Base-by-base conservation (phyloP, 495 filamentous ascomycete genomes). In the Talaromyces borbonicus region DNA sequence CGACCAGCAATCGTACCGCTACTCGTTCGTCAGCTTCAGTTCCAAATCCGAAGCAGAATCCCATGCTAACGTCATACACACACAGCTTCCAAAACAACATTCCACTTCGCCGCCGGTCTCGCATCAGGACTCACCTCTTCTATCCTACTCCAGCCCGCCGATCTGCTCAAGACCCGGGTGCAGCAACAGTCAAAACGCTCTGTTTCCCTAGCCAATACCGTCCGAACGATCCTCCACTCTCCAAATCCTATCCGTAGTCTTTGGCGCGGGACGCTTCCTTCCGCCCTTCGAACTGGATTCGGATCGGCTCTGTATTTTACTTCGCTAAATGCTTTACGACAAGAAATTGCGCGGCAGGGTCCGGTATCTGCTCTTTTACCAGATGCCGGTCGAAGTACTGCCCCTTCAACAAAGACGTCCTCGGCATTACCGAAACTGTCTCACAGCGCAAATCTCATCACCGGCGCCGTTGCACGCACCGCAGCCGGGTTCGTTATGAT, bases 241-340 rank as follows among this genome's bases (percentile, higher is more conserved):
- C 77, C 74, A 3, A 53, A 74, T 27, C 81, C 84, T 18, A 61
- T 92, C 47, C 74, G 78, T 32, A 72, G 76, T n/a, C 77, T 99
- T 61, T 99, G 93, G 93, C 83, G 92, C 38, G 92, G 92, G 25
- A 95, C 93, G 14, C 67, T 93, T 3, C 92, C 92, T 30, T 93
- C 86, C 11, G 84, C 88, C 38, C 75, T 98, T 39, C 86, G 92
- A 39, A 98, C 92, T 4, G 90, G 92, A 52, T 76, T 92, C 61
- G 92, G 92, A 39, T 88, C 84, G 1, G 92, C 90, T 5, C 77
- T 97, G 41, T 98, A 98, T 73, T 97, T 97, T 68, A 87, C 85
- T 27, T 80, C 75, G 24, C 76, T 98, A 35, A 94, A 97, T 57
- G 71, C 79, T 22, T 70, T 96, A 49, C 83, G 92, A 31, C 78